Base-by-base conservation (phyloP, 2,329 filamentous ascomycete species). In the Didymella segeticola region DNA sequence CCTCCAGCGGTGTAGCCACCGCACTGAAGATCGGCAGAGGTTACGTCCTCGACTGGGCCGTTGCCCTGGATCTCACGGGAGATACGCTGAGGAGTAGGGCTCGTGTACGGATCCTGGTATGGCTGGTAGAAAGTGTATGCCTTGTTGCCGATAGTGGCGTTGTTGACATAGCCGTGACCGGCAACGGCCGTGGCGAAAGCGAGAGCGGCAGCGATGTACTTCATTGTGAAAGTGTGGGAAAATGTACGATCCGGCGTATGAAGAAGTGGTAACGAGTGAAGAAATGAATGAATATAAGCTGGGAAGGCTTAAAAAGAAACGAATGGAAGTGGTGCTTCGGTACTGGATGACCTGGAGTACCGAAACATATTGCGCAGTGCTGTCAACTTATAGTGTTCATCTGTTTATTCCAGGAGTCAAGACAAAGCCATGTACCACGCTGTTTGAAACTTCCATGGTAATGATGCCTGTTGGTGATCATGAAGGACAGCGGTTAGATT, bases 61-160 rank as follows among this genome's bases (percentile, higher is more conserved):
- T 86, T 86, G 30, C 83, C 83, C 53, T 82, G 78, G 50, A 86
- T 79, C 7, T 77, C 74, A 15, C 84, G 81, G n/a, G 83, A 83
- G 66, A 86, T 80, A n/a, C 83, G 77, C 36, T 80, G 60, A 14
- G 81, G 80, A 27, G 58, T 46, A 20, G 69, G 63, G 55, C 33
- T 68, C 43, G 57, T 69, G 63, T 73, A 74, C 0, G 69, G 71
- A 52, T 74, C 71, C 15, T 59, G 48, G 57, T 72, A 72, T 1
- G 71, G 71, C 54, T 74, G 70, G 56, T 73, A 74, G 61, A 73
- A 70, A 17, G 57, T 65, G 53, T 71, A 73, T 25, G 62, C 61
- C 42, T 68, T 61, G 42, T 64, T 66, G 38, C 61, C 66, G 12
- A 74, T 73, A 10, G 68, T 73, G 17, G 68, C 71, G 34, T 68